Base-by-base conservation (phyloP, 441 rosid species). In the Erysimum cheiri region DNA sequence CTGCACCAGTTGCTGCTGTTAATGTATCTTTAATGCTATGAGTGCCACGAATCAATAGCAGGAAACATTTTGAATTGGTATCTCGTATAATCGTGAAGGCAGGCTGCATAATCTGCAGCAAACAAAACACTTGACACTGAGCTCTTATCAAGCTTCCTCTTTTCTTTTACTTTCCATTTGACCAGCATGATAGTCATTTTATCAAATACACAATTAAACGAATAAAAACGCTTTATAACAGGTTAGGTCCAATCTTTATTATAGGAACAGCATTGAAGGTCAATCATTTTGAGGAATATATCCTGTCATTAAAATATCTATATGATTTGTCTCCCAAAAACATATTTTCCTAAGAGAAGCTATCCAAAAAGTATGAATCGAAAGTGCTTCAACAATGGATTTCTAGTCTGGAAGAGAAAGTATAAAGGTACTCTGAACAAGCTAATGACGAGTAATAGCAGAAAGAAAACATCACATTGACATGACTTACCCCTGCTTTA, bases 1-100 rank as follows among this genome's bases (percentile, higher is more conserved):
- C 93, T 0, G 95, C 97, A 68, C 98, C 98, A 55, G 98, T 95
- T 57, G 88, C 99, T 17, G 99, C 99, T 28, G 99, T 95, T 55
- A 95, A 76, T 31, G 99, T 95, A 61, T 95, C 99, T 81, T 92
- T 95, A 63, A 92, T 92, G 86, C 97, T 86, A 71, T 95, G 98
- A 29, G 96, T 92, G 55, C 99, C 97, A 44, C 98, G 96, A 74
- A 95, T 95, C 85, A 95, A 79, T 40, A 95, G 78, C 59, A 95
- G 89, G 33, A 90, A 70, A 81, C 89, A 78, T 71, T 87, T 87
- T 8, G 85, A 82, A 62, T 74, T 80, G 69, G 77, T 83, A 72
- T 95, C 97, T 17, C 81, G 74, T 71, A 95, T 85, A 56, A 92
- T 81, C 8, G 99, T 92, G 80, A 95, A 95, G 71, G 99, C 96